Evolutionary conservation across 371 early-diverging fungal genomes (phyloP).

Genomic region (Circinella umbellata): DNA sequence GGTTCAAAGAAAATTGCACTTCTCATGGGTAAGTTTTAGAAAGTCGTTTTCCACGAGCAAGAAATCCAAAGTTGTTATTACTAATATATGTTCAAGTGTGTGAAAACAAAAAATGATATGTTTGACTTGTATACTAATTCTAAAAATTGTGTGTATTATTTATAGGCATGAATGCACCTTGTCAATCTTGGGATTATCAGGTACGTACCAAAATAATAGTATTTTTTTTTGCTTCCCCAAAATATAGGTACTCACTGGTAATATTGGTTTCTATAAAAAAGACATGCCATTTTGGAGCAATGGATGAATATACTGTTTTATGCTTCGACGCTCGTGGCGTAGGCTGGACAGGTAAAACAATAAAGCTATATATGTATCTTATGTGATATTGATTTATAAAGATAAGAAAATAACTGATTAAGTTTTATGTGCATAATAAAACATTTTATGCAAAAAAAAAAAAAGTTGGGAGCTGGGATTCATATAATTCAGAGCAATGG

Average conservation of each 20-base stretch:
- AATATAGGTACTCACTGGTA: neutral
- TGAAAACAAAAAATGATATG: too few species aligned
- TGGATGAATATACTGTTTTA: constrained; percentile 70
- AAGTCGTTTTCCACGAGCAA: too few species aligned
- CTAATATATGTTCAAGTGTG: too few species aligned
- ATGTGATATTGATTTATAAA: too few species aligned
- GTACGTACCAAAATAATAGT: constrained; percentile 13
- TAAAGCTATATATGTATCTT: too few species aligned
- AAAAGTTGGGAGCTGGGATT: constrained; percentile 28
- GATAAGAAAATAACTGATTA: too few species aligned
- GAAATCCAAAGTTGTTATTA: too few species aligned
- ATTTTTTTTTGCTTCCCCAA: neutral
- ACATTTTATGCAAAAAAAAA: too few species aligned
- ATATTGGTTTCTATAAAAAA: constrained; percentile 24
- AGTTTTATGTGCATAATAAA: too few species aligned
- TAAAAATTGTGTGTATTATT: too few species aligned
- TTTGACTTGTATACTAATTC: too few species aligned
- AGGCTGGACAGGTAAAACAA: constrained; percentile 52
- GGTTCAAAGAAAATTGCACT: constrained; percentile 64
- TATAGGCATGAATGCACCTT: constrained; percentile 45
- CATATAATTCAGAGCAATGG: constrained; percentile 31
- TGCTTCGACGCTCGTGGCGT: constrained; percentile 84
- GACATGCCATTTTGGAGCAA: constrained; percentile 60
- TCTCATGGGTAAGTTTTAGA: constrained; percentile 54
- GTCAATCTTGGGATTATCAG: constrained; percentile 45